Evolutionary conservation across 257 asterid genomes (phyloP).

Genomic region (Salvia splendens): DNA sequence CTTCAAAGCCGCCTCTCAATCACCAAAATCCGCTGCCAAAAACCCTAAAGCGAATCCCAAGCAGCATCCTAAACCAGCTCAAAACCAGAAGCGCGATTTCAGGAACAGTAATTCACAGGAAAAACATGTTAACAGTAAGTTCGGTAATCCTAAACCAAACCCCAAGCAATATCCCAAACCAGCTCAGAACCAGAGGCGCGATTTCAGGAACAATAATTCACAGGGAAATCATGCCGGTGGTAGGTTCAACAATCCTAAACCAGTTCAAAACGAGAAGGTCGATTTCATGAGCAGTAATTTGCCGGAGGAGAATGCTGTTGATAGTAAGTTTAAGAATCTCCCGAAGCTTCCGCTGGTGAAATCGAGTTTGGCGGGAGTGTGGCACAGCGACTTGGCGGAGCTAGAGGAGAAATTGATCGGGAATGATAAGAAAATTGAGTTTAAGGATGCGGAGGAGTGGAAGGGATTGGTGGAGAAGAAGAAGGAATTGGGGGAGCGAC

Average conservation of each 20-base stretch:
- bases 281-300: constrained; percentile 25
- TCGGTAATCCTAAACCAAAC: constrained; percentile 35
- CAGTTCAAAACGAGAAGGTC: constrained; percentile 24
- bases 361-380: constrained; percentile 50
- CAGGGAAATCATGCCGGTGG: constrained; percentile 26
- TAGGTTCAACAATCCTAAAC: constrained; percentile 49
- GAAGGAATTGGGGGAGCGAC: constrained; percentile 74
- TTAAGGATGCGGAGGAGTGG: constrained; percentile 60
- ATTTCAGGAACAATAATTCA: constrained; percentile 21
- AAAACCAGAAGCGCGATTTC: constrained; percentile 10
- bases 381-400: constrained; percentile 73
- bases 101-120: constrained; percentile 22
- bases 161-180: constrained; percentile 29
- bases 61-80: constrained; percentile 23
- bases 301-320: constrained; percentile 28
- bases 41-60: constrained; percentile 24
- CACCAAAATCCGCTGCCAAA: constrained; percentile 22
- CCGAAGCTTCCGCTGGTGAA: constrained; percentile 82
- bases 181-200: constrained; percentile 23
- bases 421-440: constrained; percentile 52
- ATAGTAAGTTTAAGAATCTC: constrained; percentile 51
- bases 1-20: constrained; percentile 33
- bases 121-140: constrained; percentile 38
- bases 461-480: constrained; percentile 74
- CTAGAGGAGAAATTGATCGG: constrained; percentile 75